Evolutionary conservation across 2,329 filamentous ascomycete genomes (phyloP).

Genomic region (Amesomyces nigricolor): DNA sequence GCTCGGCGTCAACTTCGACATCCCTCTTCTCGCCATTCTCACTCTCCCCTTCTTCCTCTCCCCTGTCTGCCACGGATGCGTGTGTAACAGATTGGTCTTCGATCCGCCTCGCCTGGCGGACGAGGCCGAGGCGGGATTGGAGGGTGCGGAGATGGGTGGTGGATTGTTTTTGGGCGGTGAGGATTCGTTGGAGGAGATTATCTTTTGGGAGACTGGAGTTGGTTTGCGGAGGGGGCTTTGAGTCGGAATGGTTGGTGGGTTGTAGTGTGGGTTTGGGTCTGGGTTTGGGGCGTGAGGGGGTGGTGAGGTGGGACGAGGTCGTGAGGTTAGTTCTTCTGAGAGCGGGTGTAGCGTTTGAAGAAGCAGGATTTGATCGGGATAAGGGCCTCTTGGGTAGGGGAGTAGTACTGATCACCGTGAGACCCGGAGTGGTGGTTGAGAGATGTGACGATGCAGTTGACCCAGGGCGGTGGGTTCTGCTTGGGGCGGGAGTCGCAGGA

Average conservation of each 20-base stretch:
- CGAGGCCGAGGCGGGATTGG: conserved; percentile 30
- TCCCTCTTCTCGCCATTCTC: neutral
- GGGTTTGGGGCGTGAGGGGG: neutral
- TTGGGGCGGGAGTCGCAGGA: neutral
- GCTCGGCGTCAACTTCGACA: conserved; percentile 43
- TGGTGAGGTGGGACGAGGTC: too few species aligned
- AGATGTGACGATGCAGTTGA: neutral
- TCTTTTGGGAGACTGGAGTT: conserved; percentile 5
- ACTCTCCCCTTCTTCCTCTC: neutral
- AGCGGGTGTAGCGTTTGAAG: too few species aligned
- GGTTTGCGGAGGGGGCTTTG: neutral
- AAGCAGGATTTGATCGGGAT: too few species aligned
- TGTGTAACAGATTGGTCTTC: conserved; percentile 25
- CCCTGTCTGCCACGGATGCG: too few species aligned
- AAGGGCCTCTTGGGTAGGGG: neutral
- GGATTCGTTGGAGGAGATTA: conserved; percentile 17
- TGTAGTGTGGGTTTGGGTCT: neutral
- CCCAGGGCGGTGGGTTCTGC: neutral
- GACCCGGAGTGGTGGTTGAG: neutral
- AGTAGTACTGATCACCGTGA: neutral
- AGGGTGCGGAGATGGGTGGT: conserved; percentile 14
- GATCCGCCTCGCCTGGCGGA: conserved; percentile 47
- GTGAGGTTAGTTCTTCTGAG: too few species aligned
- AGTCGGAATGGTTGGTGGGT: too few species aligned
- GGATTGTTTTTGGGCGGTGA: conserved; percentile 14